phyloP scores from a whole-genome alignment of 1,139 yeast species.

The Geotrichum australiense region DNA sequence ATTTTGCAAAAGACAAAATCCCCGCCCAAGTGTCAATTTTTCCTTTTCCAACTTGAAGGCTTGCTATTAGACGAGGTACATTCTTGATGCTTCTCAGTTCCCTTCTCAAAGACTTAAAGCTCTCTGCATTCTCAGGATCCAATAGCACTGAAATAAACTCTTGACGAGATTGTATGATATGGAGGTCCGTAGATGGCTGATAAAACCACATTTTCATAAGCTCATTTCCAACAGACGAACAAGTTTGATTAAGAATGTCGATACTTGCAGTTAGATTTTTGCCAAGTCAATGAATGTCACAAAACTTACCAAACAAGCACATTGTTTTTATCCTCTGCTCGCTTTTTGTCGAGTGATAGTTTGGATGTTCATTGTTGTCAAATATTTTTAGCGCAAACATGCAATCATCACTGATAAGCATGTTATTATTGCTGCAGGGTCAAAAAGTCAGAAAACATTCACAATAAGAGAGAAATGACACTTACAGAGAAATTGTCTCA shows the following conservation, averaged over 20 bases:
- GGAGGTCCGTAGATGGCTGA: constrained; percentile 32
- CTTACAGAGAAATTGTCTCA: constrained; percentile 13
- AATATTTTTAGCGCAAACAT: constrained; percentile 33
- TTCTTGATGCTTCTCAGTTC: constrained; percentile 30
- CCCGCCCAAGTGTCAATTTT: constrained; percentile 30
- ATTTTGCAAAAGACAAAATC: constrained; percentile 23
- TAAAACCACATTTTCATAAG: constrained; percentile 34
- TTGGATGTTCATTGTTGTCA: constrained; percentile 22
- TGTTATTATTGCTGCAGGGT: constrained; percentile 15
- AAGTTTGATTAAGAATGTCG: constrained; percentile 25
- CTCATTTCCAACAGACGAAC: constrained; percentile 31
- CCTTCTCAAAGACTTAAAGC: constrained; percentile 20
- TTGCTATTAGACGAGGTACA: constrained; percentile 25
- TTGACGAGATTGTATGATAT: constrained; percentile 30
- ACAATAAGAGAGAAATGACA: no score
- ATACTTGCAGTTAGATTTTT: neutral
- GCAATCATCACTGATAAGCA: constrained; percentile 37
- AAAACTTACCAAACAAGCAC: constrained; percentile 21
- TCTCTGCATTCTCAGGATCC: constrained; percentile 21
- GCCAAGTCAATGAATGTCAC: neutral
- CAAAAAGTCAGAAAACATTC: neutral
- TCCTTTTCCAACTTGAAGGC: constrained; percentile 30
- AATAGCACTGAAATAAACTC: constrained; percentile 28
- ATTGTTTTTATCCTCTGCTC: constrained; percentile 15
- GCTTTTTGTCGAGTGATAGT: constrained; percentile 16